Evolutionary conservation across 768 basidiomycete genomes (phyloP).

Genomic region (Leccinum imitatum): DNA sequence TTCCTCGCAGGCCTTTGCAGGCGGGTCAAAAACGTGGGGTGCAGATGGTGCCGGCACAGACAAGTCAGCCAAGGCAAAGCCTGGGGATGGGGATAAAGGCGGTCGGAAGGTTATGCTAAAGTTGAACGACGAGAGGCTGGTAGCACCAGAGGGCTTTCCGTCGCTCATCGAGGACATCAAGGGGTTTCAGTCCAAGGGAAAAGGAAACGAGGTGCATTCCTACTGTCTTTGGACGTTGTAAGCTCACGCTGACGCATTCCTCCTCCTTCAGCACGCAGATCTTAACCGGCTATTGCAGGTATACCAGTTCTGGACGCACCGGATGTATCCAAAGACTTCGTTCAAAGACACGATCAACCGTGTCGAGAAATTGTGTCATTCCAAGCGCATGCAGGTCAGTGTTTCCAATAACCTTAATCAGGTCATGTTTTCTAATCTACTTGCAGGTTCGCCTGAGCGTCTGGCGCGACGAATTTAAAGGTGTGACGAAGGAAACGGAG

Average conservation of each 20-base stretch:
- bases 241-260: neutral
- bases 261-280: slow-evolving; percentile 61
- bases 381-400: slow-evolving; percentile 80
- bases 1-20: slow-evolving; percentile 47
- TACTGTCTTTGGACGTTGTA: neutral
- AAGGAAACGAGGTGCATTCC: slow-evolving; percentile 80
- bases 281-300: slow-evolving; percentile 75
- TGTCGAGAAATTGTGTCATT: slow-evolving; percentile 87
- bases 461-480: slow-evolving; percentile 71
- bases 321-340: slow-evolving; percentile 83
- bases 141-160: slow-evolving; percentile 77
- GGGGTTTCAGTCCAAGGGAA: slow-evolving; percentile 78
- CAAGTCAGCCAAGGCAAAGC: slow-evolving; percentile 6
- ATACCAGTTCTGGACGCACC: slow-evolving; percentile 96
- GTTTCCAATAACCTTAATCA: neutral
- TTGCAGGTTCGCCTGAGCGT: slow-evolving; percentile 68
- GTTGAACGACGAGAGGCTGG: slow-evolving; percentile 74
- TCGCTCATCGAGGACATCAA: slow-evolving; percentile 74
- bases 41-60: slow-evolving; percentile 19
- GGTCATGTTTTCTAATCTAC: slow-evolving; percentile 4
- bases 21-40: slow-evolving; percentile 41
- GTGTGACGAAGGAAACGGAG: slow-evolving; percentile 38
- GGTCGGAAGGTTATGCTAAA: slow-evolving; percentile 42
- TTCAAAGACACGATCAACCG: slow-evolving; percentile 84
- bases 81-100: slow-evolving; percentile 28